A percentile compares a stretch with the other conserved stretches of the same genome.
phyloP scores from a whole-genome alignment of 2,329 filamentous ascomycete species.

The Fusarium proliferatum region DNA sequence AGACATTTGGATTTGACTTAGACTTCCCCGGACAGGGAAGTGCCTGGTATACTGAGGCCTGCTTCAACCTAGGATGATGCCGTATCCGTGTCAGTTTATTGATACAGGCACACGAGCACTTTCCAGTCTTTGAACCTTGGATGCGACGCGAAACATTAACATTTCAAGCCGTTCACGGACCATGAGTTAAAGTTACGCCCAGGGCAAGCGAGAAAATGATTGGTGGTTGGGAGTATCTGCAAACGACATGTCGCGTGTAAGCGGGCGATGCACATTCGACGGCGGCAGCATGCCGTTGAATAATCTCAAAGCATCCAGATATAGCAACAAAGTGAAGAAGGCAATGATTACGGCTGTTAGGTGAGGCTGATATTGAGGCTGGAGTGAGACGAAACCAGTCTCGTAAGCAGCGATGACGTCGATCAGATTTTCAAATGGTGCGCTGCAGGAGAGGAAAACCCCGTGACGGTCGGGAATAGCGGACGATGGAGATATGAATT shows the following conservation, averaged over 20 bases:
- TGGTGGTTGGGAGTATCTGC: not conserved
- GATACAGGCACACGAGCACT: conserved; percentile 32
- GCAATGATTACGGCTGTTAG: not conserved
- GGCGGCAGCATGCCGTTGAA: not conserved
- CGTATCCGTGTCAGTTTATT: conserved; percentile 4
- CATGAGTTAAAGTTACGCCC: conserved; percentile 11
- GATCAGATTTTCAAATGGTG: conserved; percentile 1
- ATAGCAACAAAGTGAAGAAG: conserved; percentile 18
- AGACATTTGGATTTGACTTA: not conserved
- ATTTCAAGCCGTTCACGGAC: conserved; percentile 26
- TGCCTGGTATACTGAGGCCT: conserved; percentile 8
- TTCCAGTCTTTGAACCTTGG: conserved; percentile 19
- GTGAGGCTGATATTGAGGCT: conserved; percentile 28
- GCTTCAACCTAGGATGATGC: not conserved
- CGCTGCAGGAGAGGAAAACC: conserved; percentile 6
- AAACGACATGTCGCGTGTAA: conserved; percentile 29
- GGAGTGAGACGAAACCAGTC: conserved; percentile 30
- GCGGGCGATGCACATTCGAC: conserved; percentile 11
- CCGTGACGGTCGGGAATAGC: conserved; percentile 20
- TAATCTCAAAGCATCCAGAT: conserved; percentile 1
- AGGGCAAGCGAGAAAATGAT: not conserved
- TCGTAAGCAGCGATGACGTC: conserved; percentile 36
- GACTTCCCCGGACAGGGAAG: conserved; percentile 12
- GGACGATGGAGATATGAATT: conserved; percentile 6
- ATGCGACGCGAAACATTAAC: conserved; percentile 16